Conservation (phyloP, 2,329 filamentous ascomycete species). For the Colletotrichum cereale region DNA sequence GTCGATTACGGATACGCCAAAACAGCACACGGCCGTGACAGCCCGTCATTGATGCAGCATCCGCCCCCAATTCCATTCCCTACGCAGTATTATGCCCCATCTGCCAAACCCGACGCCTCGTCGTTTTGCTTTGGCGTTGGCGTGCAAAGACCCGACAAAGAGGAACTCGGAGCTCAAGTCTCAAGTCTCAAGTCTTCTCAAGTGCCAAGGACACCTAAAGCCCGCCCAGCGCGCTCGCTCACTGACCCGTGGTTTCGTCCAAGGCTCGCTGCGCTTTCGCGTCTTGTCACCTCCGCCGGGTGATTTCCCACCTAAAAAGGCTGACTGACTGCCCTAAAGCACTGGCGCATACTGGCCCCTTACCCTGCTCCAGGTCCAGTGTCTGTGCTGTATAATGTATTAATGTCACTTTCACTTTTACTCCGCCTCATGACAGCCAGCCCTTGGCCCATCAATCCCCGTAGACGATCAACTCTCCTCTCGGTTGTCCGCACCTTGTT, state of each 20-base stretch:
- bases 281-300: neutral
- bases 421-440: slow-evolving; percentile 39
- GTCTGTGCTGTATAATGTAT: slow-evolving; percentile 38
- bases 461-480: slow-evolving; percentile 23
- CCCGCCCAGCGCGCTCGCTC: neutral
- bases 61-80: too few species aligned
- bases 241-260: slow-evolving; percentile 3
- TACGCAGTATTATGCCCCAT: too few species aligned
- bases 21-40: neutral
- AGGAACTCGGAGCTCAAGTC: neutral
- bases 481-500: neutral
- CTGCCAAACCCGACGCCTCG: neutral
- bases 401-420: slow-evolving; percentile 16
- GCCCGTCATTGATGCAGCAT: neutral
- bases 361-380: neutral
- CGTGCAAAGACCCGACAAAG: neutral
- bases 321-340: neutral
- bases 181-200: neutral
- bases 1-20: slow-evolving; percentile 13
- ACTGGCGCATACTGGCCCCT: neutral
- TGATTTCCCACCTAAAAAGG: neutral
- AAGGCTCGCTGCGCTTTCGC: neutral
- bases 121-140: neutral
- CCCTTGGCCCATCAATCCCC: slow-evolving; percentile 20
- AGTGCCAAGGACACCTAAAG: neutral